Evolutionary conservation across 306 rosid species (phyloP), one percentile per base, ranked within the genome.

Genomic region (Argentina anserina): DNA sequence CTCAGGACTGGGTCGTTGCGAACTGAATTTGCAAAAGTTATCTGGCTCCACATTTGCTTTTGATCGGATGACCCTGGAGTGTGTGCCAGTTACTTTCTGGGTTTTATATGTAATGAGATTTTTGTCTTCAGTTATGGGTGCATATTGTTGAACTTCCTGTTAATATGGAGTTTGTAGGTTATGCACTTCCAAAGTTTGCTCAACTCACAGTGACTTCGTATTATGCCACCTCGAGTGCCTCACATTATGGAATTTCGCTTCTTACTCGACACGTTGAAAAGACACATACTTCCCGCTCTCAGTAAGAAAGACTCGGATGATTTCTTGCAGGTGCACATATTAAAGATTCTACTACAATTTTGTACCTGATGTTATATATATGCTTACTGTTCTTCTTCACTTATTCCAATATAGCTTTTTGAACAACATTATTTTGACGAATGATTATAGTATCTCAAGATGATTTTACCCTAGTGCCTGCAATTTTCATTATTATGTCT

Each of bases 241-340:
- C 99, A n/a, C 91, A 91, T 83, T 87, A 88, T 47, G 96, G 96
- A 70, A 81, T 95, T 68, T 95, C 97, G 9, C 99, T 95, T 81
- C 84, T 91, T 75, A 90, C 99, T 70, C 86, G 97, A n/a, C 85
- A 82, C 56, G 80, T 91, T 66, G 99, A 95, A 86, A 90, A 91
- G 45, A 66, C 81, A n/a, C 85, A 79, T 81, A 77, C 53, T 36
- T 80, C 88, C 63, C 86, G 47, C 67, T 69, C 80, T 64, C 80
- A 15, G 74, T 81, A 80, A 73, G 82, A 86, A 84, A 75, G 79
- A 52, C 72, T 71, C 46, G 60, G 79, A 83, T 85, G 77, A 89
- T 84, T 73, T 72, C 72, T 67, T 80, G 68, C 70, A 52, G 74
- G 81, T 73, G 80, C 67, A 74, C 55, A 37, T 78, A 69, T 60